Conservation (phyloP, 2,329 filamentous ascomycete species). For the Alternaria ventricosa region DNA sequence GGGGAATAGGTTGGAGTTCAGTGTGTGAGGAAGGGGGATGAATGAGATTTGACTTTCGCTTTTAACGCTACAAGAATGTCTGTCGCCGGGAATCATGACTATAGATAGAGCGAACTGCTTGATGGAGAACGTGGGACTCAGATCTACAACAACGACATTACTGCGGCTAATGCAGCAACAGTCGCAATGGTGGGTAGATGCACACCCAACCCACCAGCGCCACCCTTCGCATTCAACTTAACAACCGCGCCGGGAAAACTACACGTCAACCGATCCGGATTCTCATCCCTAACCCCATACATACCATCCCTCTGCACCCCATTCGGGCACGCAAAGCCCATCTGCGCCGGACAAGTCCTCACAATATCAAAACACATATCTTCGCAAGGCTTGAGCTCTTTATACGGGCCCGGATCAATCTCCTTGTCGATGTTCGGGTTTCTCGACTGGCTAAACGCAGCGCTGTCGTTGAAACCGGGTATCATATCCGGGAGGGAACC, state of each 20-base stretch:
- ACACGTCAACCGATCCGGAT: constrained; percentile 39
- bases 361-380: constrained; percentile 88
- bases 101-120: too few species aligned
- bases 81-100: too few species aligned
- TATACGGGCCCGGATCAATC: constrained; percentile 87
- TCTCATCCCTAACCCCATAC: constrained; percentile 34
- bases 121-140: too few species aligned
- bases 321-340: constrained; percentile 78
- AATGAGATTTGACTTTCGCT: not conserved
- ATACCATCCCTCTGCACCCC: constrained; percentile 16
- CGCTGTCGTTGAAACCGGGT: constrained; percentile 23
- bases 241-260: constrained; percentile 52
- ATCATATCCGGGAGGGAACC: constrained; percentile 54
- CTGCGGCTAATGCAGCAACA: too few species aligned
- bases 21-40: constrained; percentile 25
- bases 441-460: constrained; percentile 65
- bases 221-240: constrained; percentile 37
- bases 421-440: constrained; percentile 73
- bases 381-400: constrained; percentile 87
- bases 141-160: not conserved
- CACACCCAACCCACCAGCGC: too few species aligned
- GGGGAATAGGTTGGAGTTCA: constrained; percentile 51
- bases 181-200: too few species aligned
- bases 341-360: constrained; percentile 77
- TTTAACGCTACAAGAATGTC: not conserved